Evolutionary conservation across 1,139 yeast species (phyloP).

Genomic region (Suzukiozyma palmioleophila): DNA sequence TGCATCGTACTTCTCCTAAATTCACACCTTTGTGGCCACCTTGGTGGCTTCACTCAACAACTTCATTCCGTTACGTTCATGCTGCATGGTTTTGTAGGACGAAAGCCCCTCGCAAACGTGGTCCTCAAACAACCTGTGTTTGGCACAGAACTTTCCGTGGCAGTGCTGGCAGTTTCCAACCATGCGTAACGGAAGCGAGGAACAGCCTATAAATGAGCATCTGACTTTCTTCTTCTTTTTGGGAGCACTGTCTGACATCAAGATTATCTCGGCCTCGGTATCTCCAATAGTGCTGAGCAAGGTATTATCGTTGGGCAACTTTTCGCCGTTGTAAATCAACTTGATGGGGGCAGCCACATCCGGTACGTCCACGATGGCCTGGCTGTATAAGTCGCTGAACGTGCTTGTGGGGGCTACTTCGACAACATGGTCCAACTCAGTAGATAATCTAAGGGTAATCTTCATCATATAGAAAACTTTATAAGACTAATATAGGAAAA

Average conservation of each 20-base stretch:
- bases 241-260: slow-evolving; percentile 14
- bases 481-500: not conserved
- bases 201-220: slow-evolving; percentile 62
- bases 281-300: not conserved
- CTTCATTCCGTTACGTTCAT: slow-evolving; percentile 39
- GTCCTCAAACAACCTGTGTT: slow-evolving; percentile 81
- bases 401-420: slow-evolving; percentile 49
- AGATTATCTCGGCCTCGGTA: slow-evolving; percentile 1
- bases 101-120: slow-evolving; percentile 79
- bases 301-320: slow-evolving; percentile 23
- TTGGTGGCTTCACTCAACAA: slow-evolving; percentile 30
- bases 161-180: slow-evolving; percentile 89
- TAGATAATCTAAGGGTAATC: slow-evolving; percentile 40
- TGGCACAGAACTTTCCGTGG: slow-evolving; percentile 81
- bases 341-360: slow-evolving; percentile 26
- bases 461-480: slow-evolving; percentile 21
- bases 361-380: slow-evolving; percentile 43
- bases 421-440: slow-evolving; percentile 37
- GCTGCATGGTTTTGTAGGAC: slow-evolving; percentile 76
- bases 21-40: not conserved
- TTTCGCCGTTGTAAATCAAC: slow-evolving; percentile 50
- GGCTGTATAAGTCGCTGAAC: slow-evolving; percentile 43
- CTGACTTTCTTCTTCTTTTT: slow-evolving; percentile 54
- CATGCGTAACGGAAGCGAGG: slow-evolving; percentile 68
- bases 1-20: no score